A percentile compares a stretch with the other conserved stretches of the same genome.
Evolutionary conservation across 306 rosid species (phyloP).

Genomic region (Glycyrrhiza uralensis): DNA sequence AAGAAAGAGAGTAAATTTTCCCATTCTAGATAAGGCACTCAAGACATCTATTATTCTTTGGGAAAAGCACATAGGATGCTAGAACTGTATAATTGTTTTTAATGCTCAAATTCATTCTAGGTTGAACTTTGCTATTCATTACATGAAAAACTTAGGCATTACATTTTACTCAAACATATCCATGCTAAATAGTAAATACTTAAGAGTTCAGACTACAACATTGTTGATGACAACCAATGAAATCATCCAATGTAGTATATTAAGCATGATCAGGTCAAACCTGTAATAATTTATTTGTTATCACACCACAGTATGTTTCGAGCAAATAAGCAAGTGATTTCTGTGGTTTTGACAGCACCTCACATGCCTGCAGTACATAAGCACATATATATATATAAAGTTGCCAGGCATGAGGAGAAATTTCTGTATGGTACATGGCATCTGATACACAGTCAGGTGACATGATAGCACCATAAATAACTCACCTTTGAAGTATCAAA

Average conservation of each 20-base stretch:
- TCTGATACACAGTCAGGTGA: background rate
- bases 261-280: conserved; percentile 38
- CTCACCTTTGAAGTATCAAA: conserved; percentile 90
- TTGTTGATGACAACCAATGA: conserved; percentile 13
- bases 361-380: conserved; percentile 77
- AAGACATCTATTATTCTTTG: conserved; percentile 1
- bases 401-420: background rate
- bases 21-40: conserved; percentile 15
- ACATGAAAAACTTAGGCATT: conserved; percentile 11
- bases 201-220: background rate
- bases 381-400: background rate
- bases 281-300: conserved; percentile 88
- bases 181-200: background rate
- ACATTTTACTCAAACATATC: background rate
- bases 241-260: conserved; percentile 9
- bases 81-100: conserved; percentile 5
- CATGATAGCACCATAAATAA: conserved; percentile 1
- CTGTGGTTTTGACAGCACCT: conserved; percentile 81
- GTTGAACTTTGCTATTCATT: background rate
- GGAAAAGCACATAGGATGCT: background rate
- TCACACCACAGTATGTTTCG: conserved; percentile 76
- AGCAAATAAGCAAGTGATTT: conserved; percentile 92
- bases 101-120: background rate
- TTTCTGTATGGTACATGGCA: background rate
- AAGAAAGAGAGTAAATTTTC: background rate